Base-by-base conservation (phyloP, 192 early-diverging fungal species). In the Jimgerdemannia flammicorona region DNA sequence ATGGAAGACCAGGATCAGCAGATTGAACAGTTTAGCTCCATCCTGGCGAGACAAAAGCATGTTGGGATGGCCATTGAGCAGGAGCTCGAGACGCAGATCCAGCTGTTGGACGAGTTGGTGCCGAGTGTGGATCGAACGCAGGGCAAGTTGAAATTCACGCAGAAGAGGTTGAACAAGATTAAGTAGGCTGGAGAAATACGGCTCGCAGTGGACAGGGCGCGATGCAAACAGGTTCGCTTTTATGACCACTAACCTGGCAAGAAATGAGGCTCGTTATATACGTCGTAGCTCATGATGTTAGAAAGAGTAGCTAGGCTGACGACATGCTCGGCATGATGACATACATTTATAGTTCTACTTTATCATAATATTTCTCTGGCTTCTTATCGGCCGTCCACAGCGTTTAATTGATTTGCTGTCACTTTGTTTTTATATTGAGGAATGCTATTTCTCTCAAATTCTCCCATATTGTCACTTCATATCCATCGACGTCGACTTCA, bases 1-100 rank as follows among this genome's bases (percentile, higher is more conserved):
- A 95, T 99, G 93, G 75, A 83, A 20, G 87, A 91, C 71, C 97
- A 99, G 75, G 97, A 99, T 74, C 77, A 81, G 40, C 86, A 89
- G 71, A 89, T 96, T 4, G 87, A 90, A 7, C 86, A 91, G n/a
- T 89, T 99, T 44, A 89, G 88, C 40, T 74, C 86, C 18, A 90
- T 97, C 40, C 75, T 99, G 71, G 83, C 84, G 64, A 86, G 96
- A 64, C 97, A 99, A 78, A 89, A 90, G 74, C 89, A 97, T 74
- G 88, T 99, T 81, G 96, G 96, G 17, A 67, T 90, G 70, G 88
- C 92, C 17, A 98, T 99, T 71, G 90, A 92, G 20, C 79, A 95
- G 19, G 97, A 99, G 81, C 84, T 99, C 43, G 96, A 98, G 69
- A 80, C 90, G 75, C 97, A 99, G 76, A 99, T 94, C 84, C 88